Evolutionary conservation across 1,284 basidiomycete genomes (phyloP), one percentile per base, ranked within the genome.

Genomic region (Ustilago nuda): DNA sequence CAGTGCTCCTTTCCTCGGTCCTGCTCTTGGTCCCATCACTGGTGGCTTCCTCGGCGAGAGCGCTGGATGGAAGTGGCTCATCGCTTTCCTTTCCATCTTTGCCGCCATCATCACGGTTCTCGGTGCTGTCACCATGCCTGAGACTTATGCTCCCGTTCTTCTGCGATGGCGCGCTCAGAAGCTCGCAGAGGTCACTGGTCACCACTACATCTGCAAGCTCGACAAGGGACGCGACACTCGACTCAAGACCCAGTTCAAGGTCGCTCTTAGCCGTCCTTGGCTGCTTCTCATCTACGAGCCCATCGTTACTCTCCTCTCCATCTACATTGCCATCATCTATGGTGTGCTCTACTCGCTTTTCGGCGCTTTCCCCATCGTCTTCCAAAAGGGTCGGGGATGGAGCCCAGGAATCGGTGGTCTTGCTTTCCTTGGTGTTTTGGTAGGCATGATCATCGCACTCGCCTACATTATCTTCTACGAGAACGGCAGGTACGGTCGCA

Each of bases 261-360:
- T 75, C 6, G 68, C 78, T 17, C 74, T 85, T 19, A 59, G 65
- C 15, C 69, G 84, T 23, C 84, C 84, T 11, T 85, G 82, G 82
- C 35, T 72, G 39, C 79, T 87, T 37, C 73, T 94, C 46, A 87
- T 91, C 70, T 87, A 87, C 23, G 93, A 94, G 84, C 93, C 93
- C 2, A 93, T 94, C 89, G 87, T 94, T n/a, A 85, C 91, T 7
- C 89, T 90, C 3, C 86, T 92, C 32, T 93, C 92, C 0, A 50
- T 91, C 7, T 94, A 93, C 87, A 89, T 92, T 8, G 93, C 93
- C 0, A 94, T 96, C 83, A 87, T 92, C 8, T 93, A 83, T 66
- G 92, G 87, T 23, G 43, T 62, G 12, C 54, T 76, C 27, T 84
- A 84, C 56, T 66, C 73, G 11, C 68, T 82, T 8, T 86, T 86